Evolutionary conservation across 148 eudicot species (phyloP), one percentile per base, ranked within the genome.

Genomic region (Rhododendron henanense): DNA sequence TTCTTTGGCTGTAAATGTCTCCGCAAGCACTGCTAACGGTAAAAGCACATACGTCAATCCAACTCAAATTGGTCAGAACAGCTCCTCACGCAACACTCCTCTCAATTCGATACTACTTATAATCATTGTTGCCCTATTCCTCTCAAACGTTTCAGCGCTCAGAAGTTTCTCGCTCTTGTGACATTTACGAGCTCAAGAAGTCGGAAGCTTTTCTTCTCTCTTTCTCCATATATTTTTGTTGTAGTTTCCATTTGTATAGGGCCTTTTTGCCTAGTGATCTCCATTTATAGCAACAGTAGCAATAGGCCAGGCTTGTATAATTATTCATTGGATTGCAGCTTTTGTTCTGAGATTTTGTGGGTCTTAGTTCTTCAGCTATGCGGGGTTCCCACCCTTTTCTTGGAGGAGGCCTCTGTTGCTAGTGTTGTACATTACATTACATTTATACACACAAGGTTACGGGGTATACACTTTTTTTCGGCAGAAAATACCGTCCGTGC

Each of bases 1-100:
- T 91, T 90, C 99, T 10, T 84, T 63, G 33, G 63, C 98, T 1
- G 95, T 97, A 37, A 97, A 97, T 44, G 99, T 97, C 23, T 93
- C 98, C 21, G 83, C 89, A 53, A 88, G 86, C 83, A 84, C 90
- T 23, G 90, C 91, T 69, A 85, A 91, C 2, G 94, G 95, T n/a
- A 91, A 88, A 85, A 93, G 93, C 53, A 93, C 94, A 15, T 93
- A 86, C 79, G 90, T 95, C 85, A 96, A 91, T 69, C 94, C 98
- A 0, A 98, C 97, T 84, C 95, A 90, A 77, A 61, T 91, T 3
- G 77, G 89, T 35, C 85, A 63, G 63, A 90, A 85, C 88, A 91
- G 88, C 88, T 91, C 96, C 15, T 83, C 87, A 4, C 86, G 63
- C 65, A 87, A 80, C 47, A 75, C 85, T 10, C 61, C 85, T 69